Percentiles rank a stretch among this genome's conserved stretches.
These are phyloP conservation scores for Pleurotus eryngii DNA, from an alignment of 768 basidiomycete species.

Conservation along the genomic window DNA sequence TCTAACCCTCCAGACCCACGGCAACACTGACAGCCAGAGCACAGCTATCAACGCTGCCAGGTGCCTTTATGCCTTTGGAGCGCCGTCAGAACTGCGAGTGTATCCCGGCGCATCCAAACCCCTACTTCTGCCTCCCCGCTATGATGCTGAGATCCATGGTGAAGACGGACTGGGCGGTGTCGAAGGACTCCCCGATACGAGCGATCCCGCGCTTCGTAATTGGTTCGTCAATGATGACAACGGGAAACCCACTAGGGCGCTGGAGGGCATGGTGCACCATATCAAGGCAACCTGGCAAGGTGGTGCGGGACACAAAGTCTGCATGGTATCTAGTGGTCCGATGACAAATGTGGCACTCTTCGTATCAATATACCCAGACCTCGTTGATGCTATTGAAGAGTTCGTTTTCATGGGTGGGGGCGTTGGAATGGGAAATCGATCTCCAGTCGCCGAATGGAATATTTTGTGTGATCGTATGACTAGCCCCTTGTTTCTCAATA, in stretches of 20 bases:
- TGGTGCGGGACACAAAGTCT: constrained; percentile 58
- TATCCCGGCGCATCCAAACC: constrained; percentile 72
- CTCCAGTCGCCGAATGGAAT: constrained; percentile 81
- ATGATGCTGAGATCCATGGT: constrained; percentile 81
- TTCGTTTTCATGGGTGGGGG: constrained; percentile 93
- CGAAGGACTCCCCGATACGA: constrained; percentile 60
- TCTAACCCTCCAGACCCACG: constrained; percentile 58
- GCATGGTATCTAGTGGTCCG: constrained; percentile 75
- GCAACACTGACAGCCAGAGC: constrained; percentile 63
- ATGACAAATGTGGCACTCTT: constrained; percentile 78
- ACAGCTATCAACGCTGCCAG: constrained; percentile 74
- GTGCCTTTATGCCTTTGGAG: constrained; percentile 74
- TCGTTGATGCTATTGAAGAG: constrained; percentile 57
- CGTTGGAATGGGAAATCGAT: constrained; percentile 78
- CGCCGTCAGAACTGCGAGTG: constrained; percentile 52
- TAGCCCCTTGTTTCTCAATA: not conserved
- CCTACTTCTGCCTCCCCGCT: constrained; percentile 54
- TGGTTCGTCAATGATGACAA: constrained; percentile 43
- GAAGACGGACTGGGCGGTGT: constrained; percentile 82
- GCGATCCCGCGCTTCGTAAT: constrained; percentile 45
- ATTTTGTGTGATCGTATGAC: constrained; percentile 76
- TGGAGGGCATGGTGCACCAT: constrained; percentile 65
- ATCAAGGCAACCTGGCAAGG: constrained; percentile 54
- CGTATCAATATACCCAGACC: constrained; percentile 49
- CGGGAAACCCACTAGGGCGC: constrained; percentile 45